Evolutionary conservation across 1,139 yeast genomes (phyloP).

Genomic region (Nadsonia starkeyi-henricii): DNA sequence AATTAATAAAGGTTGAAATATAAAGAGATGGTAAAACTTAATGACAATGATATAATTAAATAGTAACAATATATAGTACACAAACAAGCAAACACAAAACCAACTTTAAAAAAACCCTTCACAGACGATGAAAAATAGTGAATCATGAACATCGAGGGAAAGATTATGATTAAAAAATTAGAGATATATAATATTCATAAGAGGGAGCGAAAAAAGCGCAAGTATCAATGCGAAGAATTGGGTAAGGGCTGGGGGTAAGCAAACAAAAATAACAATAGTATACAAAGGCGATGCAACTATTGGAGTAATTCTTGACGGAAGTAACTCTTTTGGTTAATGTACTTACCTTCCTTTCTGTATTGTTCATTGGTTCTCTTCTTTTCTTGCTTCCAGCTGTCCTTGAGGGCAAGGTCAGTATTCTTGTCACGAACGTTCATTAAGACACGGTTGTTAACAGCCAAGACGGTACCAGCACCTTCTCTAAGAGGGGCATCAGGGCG

Average conservation of each 20-base stretch:
- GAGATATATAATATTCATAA: not conserved
- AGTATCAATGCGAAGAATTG: not conserved
- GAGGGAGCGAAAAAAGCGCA: not conserved
- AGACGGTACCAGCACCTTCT: conserved; percentile 88
- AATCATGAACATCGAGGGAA: not conserved
- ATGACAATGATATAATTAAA: not conserved
- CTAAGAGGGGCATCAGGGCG: conserved; percentile 59
- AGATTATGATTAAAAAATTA: not conserved
- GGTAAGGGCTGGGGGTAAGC: not conserved
- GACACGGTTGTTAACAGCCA: conserved; percentile 83
- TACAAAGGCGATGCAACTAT: conserved; percentile 22
- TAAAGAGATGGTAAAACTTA: too few relatives aligned
- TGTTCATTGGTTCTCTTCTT: conserved; percentile 51
- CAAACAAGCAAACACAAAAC: not conserved
- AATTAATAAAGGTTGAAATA: too few relatives aligned
- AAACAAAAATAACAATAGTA: not conserved
- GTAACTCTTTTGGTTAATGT: conserved; percentile 78
- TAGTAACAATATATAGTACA: not conserved
- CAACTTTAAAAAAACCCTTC: not conserved
- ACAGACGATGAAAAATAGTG: not conserved
- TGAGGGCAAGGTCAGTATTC: conserved; percentile 37
- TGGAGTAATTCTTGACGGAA: conserved; percentile 86
- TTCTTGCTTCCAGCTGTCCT: conserved; percentile 66
- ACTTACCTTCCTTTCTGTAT: conserved; percentile 69
- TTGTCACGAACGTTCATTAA: conserved; percentile 34